Base-by-base conservation (phyloP, 192 early-diverging fungal genomes). In the Entomortierella lignicola region DNA sequence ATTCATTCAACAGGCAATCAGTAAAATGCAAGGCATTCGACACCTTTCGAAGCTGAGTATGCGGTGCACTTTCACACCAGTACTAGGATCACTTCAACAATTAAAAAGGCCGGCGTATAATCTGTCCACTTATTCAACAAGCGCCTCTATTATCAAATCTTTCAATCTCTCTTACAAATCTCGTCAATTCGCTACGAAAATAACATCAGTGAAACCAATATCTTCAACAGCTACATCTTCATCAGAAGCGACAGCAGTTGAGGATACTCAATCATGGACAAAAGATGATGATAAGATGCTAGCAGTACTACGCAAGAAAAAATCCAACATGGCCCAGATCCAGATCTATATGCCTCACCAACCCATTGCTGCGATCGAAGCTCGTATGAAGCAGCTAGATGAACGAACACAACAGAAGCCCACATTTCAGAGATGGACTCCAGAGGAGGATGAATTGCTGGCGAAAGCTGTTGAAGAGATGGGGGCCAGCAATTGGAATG, bases 401-500 rank as follows among this genome's bases (percentile, higher is more conserved):
- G 29, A 2, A 6, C 26, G 29, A 50, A 8, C 34, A 1, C 25
- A 18, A 1, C 29, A 51, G 25, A 67, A 68, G 57, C 72, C 54
- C 3, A 68, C 65, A 4, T 77, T 77, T 29, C 71, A 72, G 37
- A 53, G 71, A 23, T 72, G 71, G 71, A 72, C 71, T 6, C 20
- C 56, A 13, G 20, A 65, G 10, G 71, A 72, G 15, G 71, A 72
- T 41, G 31, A 52, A 10, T 34, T 39, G 29, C 34, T 63, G 43
- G 37, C 11, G 0, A 51, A 68, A 41, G 65, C 60, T 1, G 60
- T 68, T 3, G 32, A 27, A 18, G 59, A 58, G 18, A 23, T 77
- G 0, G 65, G 58, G 0, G 0, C 21, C 3, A 41, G 41, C 8
- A 32, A 51, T 12, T 67, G 64, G 56, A 62, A 32, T 18, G 44